Conservation (phyloP, 2,329 filamentous ascomycete genomes). For the Colletotrichum lindemuthianum region DNA sequence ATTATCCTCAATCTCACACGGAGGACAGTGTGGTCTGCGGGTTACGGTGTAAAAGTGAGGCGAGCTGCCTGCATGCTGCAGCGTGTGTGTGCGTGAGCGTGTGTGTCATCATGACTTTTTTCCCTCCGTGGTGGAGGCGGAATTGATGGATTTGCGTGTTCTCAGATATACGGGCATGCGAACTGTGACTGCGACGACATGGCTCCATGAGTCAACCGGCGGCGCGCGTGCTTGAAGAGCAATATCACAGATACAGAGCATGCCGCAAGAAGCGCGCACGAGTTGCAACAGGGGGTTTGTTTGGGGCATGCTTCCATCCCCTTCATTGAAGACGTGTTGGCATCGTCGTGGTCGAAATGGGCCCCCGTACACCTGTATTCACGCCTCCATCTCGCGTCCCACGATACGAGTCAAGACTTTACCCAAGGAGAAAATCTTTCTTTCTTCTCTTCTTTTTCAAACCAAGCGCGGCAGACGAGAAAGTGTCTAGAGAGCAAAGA, state of each 20-base stretch:
- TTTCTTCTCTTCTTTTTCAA: too few species aligned
- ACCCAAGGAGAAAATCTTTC: not conserved
- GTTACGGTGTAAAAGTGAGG: conserved; percentile 19
- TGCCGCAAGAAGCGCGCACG: conserved; percentile 27
- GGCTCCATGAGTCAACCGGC: too few species aligned
- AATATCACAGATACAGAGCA: conserved; percentile 7
- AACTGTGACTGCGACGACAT: too few species aligned
- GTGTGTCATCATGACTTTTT: not conserved
- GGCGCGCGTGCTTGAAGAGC: too few species aligned
- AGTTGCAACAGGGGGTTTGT: not conserved
- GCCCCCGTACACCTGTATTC: not conserved
- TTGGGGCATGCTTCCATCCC: not conserved
- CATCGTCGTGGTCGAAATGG: not conserved
- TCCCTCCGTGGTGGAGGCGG: too few species aligned
- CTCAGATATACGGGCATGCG: conserved; percentile 6
- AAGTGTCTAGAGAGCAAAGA: not conserved
- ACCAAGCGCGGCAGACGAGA: conserved; percentile 9
- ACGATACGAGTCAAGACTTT: not conserved
- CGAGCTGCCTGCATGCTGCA: conserved; percentile 22
- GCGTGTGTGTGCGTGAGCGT: not conserved
- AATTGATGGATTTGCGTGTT: too few species aligned
- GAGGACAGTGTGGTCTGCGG: too few species aligned
- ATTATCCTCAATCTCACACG: not conserved
- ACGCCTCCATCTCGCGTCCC: not conserved
- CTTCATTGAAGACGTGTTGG: not conserved